Conservation (phyloP, 1,284 basidiomycete genomes). For the Ganoderma sinense region DNA sequence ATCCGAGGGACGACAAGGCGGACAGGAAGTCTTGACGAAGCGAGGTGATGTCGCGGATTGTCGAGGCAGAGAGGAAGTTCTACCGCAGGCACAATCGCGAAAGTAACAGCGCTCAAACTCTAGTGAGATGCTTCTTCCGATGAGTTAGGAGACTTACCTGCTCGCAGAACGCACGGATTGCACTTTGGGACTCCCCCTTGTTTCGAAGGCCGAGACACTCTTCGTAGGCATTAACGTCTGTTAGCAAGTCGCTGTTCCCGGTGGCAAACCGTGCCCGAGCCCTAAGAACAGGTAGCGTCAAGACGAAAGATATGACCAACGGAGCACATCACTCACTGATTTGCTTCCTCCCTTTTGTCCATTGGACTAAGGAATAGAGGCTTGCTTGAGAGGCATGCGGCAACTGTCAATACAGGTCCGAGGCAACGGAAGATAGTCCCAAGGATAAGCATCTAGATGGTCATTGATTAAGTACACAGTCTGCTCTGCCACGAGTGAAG, state of each 20-base stretch:
- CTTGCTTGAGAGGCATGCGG: conserved; percentile 87
- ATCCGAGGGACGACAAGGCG: conserved; percentile 78
- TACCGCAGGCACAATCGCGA: conserved; percentile 36
- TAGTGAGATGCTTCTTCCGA: not conserved
- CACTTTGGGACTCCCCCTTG: conserved; percentile 55
- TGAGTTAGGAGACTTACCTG: conserved; percentile 51
- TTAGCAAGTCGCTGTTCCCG: conserved; percentile 88
- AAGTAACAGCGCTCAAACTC: not conserved
- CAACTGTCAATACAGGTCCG: conserved; percentile 80
- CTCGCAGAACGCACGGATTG: conserved; percentile 77
- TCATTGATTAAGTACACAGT: not conserved
- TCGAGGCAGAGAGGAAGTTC: conserved; percentile 85
- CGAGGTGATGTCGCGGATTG: conserved; percentile 84
- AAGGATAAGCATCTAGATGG: conserved; percentile 82
- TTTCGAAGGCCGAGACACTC: conserved; percentile 64
- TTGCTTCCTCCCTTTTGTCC: conserved; percentile 85
- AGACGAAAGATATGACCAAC: not conserved
- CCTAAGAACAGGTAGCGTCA: conserved; percentile 44
- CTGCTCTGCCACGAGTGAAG: not conserved
- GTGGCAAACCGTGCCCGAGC: conserved; percentile 74
- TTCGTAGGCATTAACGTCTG: conserved; percentile 82
- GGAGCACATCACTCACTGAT: conserved; percentile 52
- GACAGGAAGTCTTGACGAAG: conserved; percentile 83
- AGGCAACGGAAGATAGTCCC: conserved; percentile 85
- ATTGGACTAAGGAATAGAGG: conserved; percentile 85